phyloP scores from a whole-genome alignment of 2,329 filamentous ascomycete species.

The Trichoderma sp. region DNA sequence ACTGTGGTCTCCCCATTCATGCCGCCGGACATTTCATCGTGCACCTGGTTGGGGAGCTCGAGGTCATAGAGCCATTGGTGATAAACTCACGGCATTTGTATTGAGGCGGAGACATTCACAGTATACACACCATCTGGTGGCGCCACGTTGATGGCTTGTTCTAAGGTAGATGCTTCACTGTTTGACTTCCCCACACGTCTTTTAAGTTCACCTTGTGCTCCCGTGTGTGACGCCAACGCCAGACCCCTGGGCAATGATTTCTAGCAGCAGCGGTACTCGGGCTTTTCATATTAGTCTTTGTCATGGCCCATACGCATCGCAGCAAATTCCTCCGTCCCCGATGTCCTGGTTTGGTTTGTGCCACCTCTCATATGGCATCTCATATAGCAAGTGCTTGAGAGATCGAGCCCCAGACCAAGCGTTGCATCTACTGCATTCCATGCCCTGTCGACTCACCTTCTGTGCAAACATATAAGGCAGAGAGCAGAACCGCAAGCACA shows the following conservation, averaged over 20 bases:
- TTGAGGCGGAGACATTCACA: not conserved
- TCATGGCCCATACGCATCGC: slow-evolving; percentile 4
- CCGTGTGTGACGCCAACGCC: not conserved
- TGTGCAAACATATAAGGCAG: not conserved
- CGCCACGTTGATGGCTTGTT: not conserved
- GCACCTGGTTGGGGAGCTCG: not conserved
- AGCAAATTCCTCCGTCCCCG: not conserved
- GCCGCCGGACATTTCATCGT: not conserved
- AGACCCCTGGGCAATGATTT: not conserved
- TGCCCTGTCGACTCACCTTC: not conserved
- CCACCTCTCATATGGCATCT: not conserved
- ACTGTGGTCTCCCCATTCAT: not conserved
- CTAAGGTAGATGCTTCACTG: not conserved
- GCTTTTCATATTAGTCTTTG: not conserved
- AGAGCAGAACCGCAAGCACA: slow-evolving; percentile 4
- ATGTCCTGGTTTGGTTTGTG: not conserved
- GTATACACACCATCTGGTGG: not conserved
- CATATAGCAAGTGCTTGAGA: not conserved
- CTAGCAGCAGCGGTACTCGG: too few species aligned
- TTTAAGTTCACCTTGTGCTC: not conserved
- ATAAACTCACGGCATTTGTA: not conserved
- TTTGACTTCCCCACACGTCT: too few species aligned
- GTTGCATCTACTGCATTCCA: slow-evolving; percentile 8
- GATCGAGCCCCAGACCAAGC: not conserved
- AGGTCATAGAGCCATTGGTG: not conserved